Evolutionary conservation across 768 basidiomycete species (phyloP), one percentile per base, ranked within the genome.

Genomic region (Phaffia australis): DNA sequence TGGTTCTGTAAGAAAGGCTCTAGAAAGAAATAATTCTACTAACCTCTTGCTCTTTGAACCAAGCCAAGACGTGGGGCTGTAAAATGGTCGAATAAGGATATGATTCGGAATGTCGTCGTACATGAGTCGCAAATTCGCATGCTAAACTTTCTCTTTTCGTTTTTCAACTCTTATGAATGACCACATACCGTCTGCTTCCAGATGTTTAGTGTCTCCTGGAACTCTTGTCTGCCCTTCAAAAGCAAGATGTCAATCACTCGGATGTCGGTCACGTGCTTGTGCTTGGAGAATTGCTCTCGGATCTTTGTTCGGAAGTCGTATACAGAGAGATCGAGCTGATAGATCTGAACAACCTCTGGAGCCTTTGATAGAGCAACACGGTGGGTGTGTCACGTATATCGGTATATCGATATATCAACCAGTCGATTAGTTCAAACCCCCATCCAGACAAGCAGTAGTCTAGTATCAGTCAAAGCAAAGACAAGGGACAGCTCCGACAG

Each of bases 181-280:
- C 7, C 7, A 35, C 16, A 32, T 29, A 21, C 52, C 52, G 29
- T 54, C 29, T 23, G n/a, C 74, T 92, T 92, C 92, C 92, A 97
- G 72, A 82, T 83, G 74, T 97, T 97, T 81, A 95, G 80, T 61
- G 87, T 86, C 81, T 97, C 94, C 80, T 98, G 94, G 73, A 84
- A 89, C 71, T 97, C 91, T 78, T 85, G 87, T 70, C 84, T 80
- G 61, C 83, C 81, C 80, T 97, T 97, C 74, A 87, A 81, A 50
- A 95, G 74, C 71, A 97, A 80, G 55, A 94, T 79, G 75, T 99
- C 91, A 74, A 98, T 84, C 27, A 87, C 84, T 64, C 84, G 83
- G 30, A 82, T 78, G 78, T 98, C 89, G 55, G 85, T 83, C 49
- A 95, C 84, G 72, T 87, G 80, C 63, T 86, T 82, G 80, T 94